Evolutionary conservation across 2,329 filamentous ascomycete species (phyloP), one percentile per base, ranked within the genome.

Genomic region (Claviceps fusiformis): DNA sequence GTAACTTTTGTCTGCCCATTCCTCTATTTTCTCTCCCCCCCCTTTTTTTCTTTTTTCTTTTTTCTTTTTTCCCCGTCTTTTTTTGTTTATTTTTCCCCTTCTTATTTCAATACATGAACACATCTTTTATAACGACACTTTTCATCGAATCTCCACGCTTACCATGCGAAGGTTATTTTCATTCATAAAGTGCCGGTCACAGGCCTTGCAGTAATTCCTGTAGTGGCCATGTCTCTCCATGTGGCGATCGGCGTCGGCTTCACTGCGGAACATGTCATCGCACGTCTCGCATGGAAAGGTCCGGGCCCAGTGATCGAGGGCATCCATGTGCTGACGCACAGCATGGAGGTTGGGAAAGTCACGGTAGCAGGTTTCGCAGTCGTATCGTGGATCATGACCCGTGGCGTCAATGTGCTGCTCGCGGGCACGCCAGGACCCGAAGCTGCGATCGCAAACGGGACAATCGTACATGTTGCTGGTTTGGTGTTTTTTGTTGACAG

Each of bases 171-270:
- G 55, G 55, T 63, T 62, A 45, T 67, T 70, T 1, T 50, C 5
- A 43, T 46, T 69, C 0, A 37, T 27, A 46, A 74, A 75, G 0
- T 29, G 13, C 2, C 67, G 65, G 0, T 66, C 27, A 50, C 70
- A 75, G 0, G 63, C 60, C 1, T 15, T 13, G 52, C 71, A 75
- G 54, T 68, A 69, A 54, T 73, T 68, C 0, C 59, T 33, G 0
- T 64, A 55, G 29, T 63, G 51, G 49, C 70, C 63, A 53, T 72
- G 70, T 0, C 62, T 13, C 5, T 27, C 49, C 27, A 55, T 46
- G 1, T 59, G 27, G 3, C 61, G 48, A 10, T 63, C 31, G n/a
- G 55, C 4, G 50, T 60, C 7, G 39, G 39, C 33, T 53, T 65
- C 0, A 56, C 60, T 24, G 59, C 48, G n/a, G 58, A 19, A 56